These are phyloP conservation scores for Rhytidiadelphus loreus DNA, from an alignment of 225 moss, liverwort and hornwort species.

Conservation along the genomic window DNA sequence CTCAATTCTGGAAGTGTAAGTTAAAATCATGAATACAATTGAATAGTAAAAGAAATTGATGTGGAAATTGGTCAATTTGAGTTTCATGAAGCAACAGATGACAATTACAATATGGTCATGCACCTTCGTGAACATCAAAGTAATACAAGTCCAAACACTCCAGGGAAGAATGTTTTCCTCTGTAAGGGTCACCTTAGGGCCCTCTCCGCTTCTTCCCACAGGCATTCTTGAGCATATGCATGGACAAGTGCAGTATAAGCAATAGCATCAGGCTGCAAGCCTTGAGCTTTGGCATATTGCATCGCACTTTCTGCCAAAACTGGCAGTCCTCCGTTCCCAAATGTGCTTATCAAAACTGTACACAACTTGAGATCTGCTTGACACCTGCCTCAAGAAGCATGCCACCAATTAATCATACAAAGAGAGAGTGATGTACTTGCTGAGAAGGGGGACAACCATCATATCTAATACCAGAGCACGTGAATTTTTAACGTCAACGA, in stretches of 20 bases:
- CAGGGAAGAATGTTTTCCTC: neutral
- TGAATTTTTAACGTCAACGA: neutral
- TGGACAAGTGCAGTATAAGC: slow-evolving; percentile 56
- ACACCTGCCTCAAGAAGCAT: slow-evolving; percentile 22
- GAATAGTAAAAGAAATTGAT: neutral
- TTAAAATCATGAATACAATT: neutral
- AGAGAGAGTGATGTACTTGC: neutral
- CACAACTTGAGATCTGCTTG: slow-evolving; percentile 52
- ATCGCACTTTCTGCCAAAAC: slow-evolving; percentile 40
- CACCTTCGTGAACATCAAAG: slow-evolving; percentile 2
- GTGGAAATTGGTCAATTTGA: neutral
- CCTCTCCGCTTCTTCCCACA: slow-evolving; percentile 58
- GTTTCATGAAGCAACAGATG: neutral
- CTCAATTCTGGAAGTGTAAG: neutral
- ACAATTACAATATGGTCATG: neutral
- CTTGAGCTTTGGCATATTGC: slow-evolving; percentile 45
- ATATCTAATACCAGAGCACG: neutral
- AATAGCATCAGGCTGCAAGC: slow-evolving; percentile 49
- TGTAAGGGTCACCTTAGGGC: slow-evolving; percentile 32
- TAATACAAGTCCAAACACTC: neutral
- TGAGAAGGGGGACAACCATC: neutral
- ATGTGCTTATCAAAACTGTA: slow-evolving; percentile 56
- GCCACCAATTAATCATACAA: neutral
- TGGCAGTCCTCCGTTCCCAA: slow-evolving; percentile 46
- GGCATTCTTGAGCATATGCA: slow-evolving; percentile 41